Evolutionary conservation across 129 eudicot species (phyloP), one percentile per base, ranked within the genome.

Genomic region (Mikania micrantha): DNA sequence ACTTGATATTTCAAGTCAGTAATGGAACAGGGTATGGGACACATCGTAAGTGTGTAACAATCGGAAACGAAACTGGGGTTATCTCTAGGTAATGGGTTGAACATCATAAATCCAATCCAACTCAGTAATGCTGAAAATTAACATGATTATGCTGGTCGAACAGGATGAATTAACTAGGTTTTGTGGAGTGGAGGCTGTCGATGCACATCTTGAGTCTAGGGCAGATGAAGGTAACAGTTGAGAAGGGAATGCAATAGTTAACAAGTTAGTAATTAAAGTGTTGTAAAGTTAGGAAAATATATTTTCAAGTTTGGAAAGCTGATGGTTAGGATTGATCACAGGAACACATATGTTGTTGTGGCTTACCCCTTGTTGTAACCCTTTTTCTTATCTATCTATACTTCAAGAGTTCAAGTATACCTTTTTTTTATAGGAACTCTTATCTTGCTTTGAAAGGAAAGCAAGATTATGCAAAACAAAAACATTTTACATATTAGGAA

Each of bases 121-220:
- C n/a, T n/a, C n/a, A n/a, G n/a, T n/a, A 39, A 19, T 16, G 49
- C 17, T 48, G 24, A 48, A 48, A 49, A 7, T 49, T 49, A 20
- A 20, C 58, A 50, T 20, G 29, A 19, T 16, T 39, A 11, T 21
- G 16, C 10, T 39, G 35, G 5, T 70, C 42, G 3, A 34, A 73
- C 87, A 88, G 92, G 92, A 78, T 32, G 88, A 85, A 40, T 36
- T 85, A 74, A 69, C 74, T 17, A 81, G 67, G 78, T 4, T 75
- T 70, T 76, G 74, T 13, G 89, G 90, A 12, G 77, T 89, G 10
- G 87, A 80, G 12, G 82, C 74, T 11, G 70, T 83, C 28, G 90
- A 80, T 72, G 77, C 38, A 17, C 83, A 74, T 32, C 49, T 45
- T 59, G 74, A 71, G 38, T 58, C 84, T 45, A 41, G 60, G 3